Conservation (phyloP, 163 green algal genomes). For the Chloromonas sp. region DNA sequence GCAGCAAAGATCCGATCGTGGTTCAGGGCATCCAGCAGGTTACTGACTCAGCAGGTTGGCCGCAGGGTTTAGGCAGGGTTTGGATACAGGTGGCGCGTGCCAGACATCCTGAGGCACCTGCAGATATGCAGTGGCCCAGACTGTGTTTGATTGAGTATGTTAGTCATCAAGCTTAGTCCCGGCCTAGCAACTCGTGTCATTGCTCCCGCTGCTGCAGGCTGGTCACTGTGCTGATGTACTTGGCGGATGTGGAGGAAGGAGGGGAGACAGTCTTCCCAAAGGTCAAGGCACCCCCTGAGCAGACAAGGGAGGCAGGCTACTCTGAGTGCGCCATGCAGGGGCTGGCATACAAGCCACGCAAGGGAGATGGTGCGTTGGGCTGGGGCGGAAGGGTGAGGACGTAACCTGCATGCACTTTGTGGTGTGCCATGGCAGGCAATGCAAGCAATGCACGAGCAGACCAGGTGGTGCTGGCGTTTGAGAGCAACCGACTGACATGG, state of each 20-base stretch:
- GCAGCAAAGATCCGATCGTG: no score
- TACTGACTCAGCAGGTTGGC: no score
- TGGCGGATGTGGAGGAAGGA: slow-evolving; percentile 39
- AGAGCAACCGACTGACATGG: not conserved
- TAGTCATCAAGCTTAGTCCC: not conserved
- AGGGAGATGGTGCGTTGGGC: slow-evolving; percentile 34
- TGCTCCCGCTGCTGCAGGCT: slow-evolving; percentile 12
- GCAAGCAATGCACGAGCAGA: not conserved
- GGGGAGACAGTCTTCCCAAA: slow-evolving; percentile 25
- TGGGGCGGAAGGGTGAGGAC: not conserved
- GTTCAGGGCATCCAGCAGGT: no score
- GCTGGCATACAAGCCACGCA: slow-evolving; percentile 43
- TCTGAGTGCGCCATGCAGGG: slow-evolving; percentile 36
- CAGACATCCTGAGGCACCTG: no score
- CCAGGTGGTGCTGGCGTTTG: not conserved
- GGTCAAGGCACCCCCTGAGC: not conserved
- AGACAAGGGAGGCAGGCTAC: slow-evolving; percentile 6
- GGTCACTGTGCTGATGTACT: slow-evolving; percentile 62
- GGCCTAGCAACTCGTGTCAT: not conserved
- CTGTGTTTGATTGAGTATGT: not conserved
- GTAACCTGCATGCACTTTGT: not conserved
- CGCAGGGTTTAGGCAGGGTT: no score
- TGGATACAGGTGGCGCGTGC: no score
- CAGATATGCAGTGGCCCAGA: not conserved
- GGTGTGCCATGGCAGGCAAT: not conserved